Base-by-base conservation (phyloP, 768 basidiomycete genomes). In the Suillus sp. region DNA sequence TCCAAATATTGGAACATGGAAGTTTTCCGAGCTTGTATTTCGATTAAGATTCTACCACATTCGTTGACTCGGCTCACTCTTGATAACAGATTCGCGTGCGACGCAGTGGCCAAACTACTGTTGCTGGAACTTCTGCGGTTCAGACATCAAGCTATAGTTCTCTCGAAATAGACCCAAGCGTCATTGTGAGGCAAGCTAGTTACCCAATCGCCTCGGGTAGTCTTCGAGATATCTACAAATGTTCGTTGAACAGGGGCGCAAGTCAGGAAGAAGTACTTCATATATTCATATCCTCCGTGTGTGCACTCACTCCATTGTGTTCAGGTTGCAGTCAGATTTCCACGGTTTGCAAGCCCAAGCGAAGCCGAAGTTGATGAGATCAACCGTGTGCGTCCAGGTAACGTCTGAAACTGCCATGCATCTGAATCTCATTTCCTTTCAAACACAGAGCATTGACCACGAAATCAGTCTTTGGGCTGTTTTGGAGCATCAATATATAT, bases 401-500 rank as follows among this genome's bases (percentile, higher is more conserved):
- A 3, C 2, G 1, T 53, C 0, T 30, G 1, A 9, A 2, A 20
- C 0, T 37, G 16, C 27, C 16, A 7, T 35, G 0, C 5, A 4
- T 10, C 18, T 2, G 4, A 1, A 42, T 9, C 2, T 2, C 0
- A 2, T 11, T 34, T 11, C 30, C n/a, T 1, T 11, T 32, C 1
- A 7, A 11, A 32, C 2, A 5, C 2, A 72, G 75, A 65, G 67
- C 38, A 37, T 73, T 30, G 66, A 61, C 62, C 69, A 62, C 9
- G 65, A 71, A 50, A 53, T 72, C 11, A 27, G 53, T 3, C 65
- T 69, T 20, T 77, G 76, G 76, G 58, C 60, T 37, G 59, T 45
- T 27, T 53, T 78, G 35, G 59, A 68, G 7, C 77, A 77, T 32
- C 63, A 64, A 4, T 66, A 69, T 55, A 64, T 77, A 11, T 32